phyloP scores from a whole-genome alignment of 2,329 filamentous ascomycete genomes.

The Diaporthe destruens region DNA sequence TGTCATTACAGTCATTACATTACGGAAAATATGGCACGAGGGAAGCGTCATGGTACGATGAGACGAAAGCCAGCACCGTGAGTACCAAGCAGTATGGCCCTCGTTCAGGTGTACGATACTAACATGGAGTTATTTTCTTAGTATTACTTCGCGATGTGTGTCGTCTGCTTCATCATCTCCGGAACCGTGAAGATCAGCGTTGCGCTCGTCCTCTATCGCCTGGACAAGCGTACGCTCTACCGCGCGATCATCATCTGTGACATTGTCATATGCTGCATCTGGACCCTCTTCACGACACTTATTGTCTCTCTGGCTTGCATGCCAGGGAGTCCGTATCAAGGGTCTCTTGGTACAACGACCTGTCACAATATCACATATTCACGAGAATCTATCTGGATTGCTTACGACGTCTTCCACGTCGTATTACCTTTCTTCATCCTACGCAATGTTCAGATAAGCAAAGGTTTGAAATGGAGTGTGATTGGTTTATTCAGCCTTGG shows the following conservation, averaged over 20 bases:
- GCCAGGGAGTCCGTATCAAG: not conserved
- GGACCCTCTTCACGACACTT: slow-evolving; percentile 34
- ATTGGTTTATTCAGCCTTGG: slow-evolving; percentile 36
- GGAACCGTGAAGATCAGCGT: slow-evolving; percentile 38
- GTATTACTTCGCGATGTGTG: slow-evolving; percentile 25
- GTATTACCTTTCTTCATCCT: slow-evolving; percentile 34
- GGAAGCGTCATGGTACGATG: not conserved
- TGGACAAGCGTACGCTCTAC: slow-evolving; percentile 24
- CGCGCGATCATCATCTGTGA: slow-evolving; percentile 33
- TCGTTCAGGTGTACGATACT: not conserved
- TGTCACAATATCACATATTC: slow-evolving; percentile 27
- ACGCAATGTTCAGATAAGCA: slow-evolving; percentile 30
- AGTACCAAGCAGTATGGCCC: not conserved
- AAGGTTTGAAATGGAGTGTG: slow-evolving; percentile 25
- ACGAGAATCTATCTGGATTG: slow-evolving; percentile 34
- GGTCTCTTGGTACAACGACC: not conserved
- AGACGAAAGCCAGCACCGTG: not conserved
- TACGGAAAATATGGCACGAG: not conserved
- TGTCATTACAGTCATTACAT: slow-evolving; percentile 1
- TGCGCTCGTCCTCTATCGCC: slow-evolving; percentile 39
- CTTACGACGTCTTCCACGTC: slow-evolving; percentile 34
- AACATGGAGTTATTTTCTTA: not conserved
- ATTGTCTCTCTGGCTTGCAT: slow-evolving; percentile 25
- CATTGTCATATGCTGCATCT: slow-evolving; percentile 33
- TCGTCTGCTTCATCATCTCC: slow-evolving; percentile 36